phyloP scores from a whole-genome alignment of 768 basidiomycete genomes.

The Suillus variegatus region DNA sequence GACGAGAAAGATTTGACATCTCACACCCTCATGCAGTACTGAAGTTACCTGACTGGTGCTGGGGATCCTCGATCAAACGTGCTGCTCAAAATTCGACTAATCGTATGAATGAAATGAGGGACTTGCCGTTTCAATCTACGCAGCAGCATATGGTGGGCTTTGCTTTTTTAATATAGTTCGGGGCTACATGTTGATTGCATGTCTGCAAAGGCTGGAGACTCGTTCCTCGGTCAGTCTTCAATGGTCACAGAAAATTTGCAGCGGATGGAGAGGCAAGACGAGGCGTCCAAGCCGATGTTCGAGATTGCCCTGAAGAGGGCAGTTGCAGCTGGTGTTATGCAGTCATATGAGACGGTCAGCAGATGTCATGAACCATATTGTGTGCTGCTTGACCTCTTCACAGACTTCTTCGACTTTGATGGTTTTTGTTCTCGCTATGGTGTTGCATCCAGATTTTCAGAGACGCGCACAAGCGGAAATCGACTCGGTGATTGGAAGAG shows the following conservation, averaged over 20 bases:
- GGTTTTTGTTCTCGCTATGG: not conserved
- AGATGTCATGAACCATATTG: not conserved
- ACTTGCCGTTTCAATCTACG: constrained; percentile 25
- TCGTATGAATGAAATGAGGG: constrained; percentile 7
- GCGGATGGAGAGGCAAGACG: constrained; percentile 17
- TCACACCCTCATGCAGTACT: constrained; percentile 1
- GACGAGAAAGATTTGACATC: too few species aligned
- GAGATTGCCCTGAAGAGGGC: constrained; percentile 13
- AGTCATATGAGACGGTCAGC: constrained; percentile 27
- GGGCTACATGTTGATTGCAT: not conserved
- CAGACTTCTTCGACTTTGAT: constrained; percentile 13
- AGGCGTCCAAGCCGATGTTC: constrained; percentile 6
- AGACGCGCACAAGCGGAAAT: not conserved
- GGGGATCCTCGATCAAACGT: constrained; percentile 38
- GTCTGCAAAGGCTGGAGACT: not conserved
- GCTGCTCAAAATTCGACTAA: constrained; percentile 21
- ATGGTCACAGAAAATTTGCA: constrained; percentile 17
- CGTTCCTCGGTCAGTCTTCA: not conserved
- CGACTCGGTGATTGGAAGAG: not conserved
- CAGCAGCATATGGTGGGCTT: constrained; percentile 29
- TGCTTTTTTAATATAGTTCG: not conserved
- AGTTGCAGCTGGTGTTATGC: not conserved
- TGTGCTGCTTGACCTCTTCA: constrained; percentile 5
- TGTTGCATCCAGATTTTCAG: not conserved
- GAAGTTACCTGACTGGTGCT: constrained; percentile 35